A percentile compares a stretch with the other conserved stretches of the same genome.
Evolutionary conservation across 352 stramenopile species (phyloP).

Genomic region (Globisporangium apiculatum): DNA sequence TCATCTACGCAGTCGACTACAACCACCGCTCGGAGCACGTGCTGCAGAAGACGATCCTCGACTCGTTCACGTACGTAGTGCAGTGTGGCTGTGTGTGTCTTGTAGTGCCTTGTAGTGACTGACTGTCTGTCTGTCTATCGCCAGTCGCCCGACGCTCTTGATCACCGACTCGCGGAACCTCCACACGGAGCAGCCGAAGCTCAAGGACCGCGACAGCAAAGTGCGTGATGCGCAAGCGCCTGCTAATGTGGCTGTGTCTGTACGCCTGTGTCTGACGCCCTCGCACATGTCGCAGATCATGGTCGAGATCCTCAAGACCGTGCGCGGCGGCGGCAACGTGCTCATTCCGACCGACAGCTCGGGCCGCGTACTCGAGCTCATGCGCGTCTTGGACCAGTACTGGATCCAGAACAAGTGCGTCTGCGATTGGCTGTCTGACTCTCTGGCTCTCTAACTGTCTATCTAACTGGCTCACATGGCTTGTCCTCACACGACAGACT

Average conservation of each 20-base stretch:
- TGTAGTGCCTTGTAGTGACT: neutral
- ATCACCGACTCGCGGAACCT: slow-evolving; percentile 89
- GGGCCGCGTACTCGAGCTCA: slow-evolving; percentile 92
- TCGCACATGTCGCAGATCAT: slow-evolving; percentile 65
- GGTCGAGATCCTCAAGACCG: slow-evolving; percentile 89
- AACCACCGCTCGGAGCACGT: slow-evolving; percentile 94
- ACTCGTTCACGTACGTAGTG: slow-evolving; percentile 80
- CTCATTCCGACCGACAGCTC: slow-evolving; percentile 93
- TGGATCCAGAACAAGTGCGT: slow-evolving; percentile 93
- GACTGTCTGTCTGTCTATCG: neutral
- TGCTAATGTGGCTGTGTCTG: neutral
- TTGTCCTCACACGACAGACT: slow-evolving; percentile 27
- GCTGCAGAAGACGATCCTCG: slow-evolving; percentile 91
- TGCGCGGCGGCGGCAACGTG: slow-evolving; percentile 92
- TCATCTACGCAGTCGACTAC: slow-evolving; percentile 90
- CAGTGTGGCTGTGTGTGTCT: neutral
- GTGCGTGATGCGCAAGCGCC: slow-evolving; percentile 11
- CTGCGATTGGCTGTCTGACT: neutral
- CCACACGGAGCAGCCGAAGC: slow-evolving; percentile 78
- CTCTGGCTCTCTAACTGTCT: neutral
- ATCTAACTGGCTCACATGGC: neutral
- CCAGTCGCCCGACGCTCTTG: slow-evolving; percentile 71
- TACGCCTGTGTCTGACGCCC: neutral
- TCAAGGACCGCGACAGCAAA: slow-evolving; percentile 85
- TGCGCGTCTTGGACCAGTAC: slow-evolving; percentile 93